These are phyloP conservation scores for Neoboletus magnificus DNA, from an alignment of 768 basidiomycete species.

Conservation along the genomic window DNA sequence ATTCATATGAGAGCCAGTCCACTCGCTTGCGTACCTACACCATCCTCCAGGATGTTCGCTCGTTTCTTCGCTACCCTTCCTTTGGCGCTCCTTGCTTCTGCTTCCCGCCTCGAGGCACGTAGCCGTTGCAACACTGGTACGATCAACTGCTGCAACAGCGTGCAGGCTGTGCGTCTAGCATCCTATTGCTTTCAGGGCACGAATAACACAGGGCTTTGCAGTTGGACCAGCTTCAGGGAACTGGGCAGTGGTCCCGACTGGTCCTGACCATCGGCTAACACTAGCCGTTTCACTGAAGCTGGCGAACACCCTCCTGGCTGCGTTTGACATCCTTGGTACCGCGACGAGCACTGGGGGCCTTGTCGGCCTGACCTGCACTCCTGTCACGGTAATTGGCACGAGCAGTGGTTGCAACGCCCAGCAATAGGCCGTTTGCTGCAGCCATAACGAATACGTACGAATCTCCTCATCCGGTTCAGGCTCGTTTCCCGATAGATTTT, in stretches of 20 bases:
- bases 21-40: background rate
- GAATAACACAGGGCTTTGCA: background rate
- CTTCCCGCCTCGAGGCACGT: slow-evolving; percentile 5
- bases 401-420: background rate
- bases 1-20: background rate
- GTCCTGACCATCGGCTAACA: no score
- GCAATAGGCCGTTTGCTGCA: slow-evolving; percentile 13
- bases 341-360: background rate
- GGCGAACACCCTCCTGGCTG: background rate
- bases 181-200: background rate
- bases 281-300: no score
- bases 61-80: slow-evolving; percentile 16
- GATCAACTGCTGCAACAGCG: slow-evolving; percentile 10
- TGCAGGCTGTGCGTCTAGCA: background rate
- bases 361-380: slow-evolving; percentile 10
- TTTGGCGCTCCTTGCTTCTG: slow-evolving; percentile 12
- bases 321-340: background rate
- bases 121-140: slow-evolving; percentile 10
- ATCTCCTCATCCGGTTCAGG: no score
- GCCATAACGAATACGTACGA: slow-evolving; percentile 4
- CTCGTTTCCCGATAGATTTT: background rate
- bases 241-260: no score
- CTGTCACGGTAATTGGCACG: slow-evolving; percentile 1
- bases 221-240: no score
- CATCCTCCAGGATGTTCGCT: slow-evolving; percentile 10